Base-by-base conservation (phyloP, 805 yeast species). In the Wickerhamiella lipophila region DNA sequence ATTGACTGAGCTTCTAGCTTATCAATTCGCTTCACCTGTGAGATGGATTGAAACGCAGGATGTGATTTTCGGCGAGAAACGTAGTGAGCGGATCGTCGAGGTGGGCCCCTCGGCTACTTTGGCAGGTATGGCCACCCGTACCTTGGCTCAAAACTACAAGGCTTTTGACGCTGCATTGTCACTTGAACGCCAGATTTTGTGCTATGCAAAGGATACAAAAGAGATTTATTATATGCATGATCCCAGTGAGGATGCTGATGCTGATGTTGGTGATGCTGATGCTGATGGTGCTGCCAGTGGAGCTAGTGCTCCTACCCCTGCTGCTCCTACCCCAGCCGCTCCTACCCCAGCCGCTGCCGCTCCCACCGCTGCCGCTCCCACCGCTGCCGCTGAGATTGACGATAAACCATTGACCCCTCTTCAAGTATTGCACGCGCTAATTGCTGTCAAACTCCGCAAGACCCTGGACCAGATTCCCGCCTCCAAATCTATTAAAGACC, bases 11-110 rank as follows among this genome's bases (percentile, higher is more conserved):
- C 79, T 92, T 59, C 76, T 92, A 70, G 97, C 98, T 49, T 92
- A 88, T 71, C 99, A 92, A 70, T 92, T 92, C 63, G 99, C 99
- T 45, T 88, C 96, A 54, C 98, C 99, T 43, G 99, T 92, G 56
- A 81, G 97, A 76, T 92, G 99, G 97, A 92, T 94, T 67, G 98
- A 94, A 67, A 92, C 98, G 54, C 99, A 92, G 70, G 98, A 92
- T 72, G 97, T 92, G 51, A 83, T 92, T 65, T 77, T 92, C 65
- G 83, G 84, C 66, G 92, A 87, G 60, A 82, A 78, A 77, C 87
- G 89, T 69, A 83, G 96, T 53, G 98, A 94, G 71, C 78, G 98
- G 64, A 89, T 92, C 53, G 96, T 92, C 57, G 99, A 92, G 69
- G 85, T 92, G 56, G 99, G 99, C 49, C 99, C 99, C 53, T 87